These are phyloP conservation scores for Trypanosomatidae sp. DNA, from an alignment of 208 protist species.

Conservation along the genomic window DNA sequence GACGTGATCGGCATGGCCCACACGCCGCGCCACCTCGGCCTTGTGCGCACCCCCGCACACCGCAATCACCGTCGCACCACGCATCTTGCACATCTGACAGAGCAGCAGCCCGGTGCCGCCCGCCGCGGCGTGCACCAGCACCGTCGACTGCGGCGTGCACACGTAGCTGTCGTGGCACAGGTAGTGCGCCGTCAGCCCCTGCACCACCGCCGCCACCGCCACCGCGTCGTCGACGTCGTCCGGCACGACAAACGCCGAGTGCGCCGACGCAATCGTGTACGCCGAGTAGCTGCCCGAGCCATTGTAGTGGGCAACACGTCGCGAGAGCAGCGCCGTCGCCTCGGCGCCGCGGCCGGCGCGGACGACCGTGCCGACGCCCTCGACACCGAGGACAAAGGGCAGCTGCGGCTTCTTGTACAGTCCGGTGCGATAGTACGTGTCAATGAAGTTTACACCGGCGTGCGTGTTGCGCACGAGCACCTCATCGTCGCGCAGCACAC, in stretches of 20 bases:
- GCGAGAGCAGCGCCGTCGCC: slow-evolving; percentile 13
- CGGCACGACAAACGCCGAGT: slow-evolving; percentile 13
- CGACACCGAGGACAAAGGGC: slow-evolving; percentile 61
- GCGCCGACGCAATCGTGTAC: slow-evolving; percentile 23
- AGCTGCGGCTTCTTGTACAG: slow-evolving; percentile 57
- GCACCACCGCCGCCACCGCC: slow-evolving; percentile 41
- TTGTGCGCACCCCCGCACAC: slow-evolving; percentile 67
- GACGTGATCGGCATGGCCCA: slow-evolving; percentile 51
- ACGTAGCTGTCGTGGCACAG: slow-evolving; percentile 44
- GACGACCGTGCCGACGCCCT: slow-evolving; percentile 61
- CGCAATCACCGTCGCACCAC: slow-evolving; percentile 84
- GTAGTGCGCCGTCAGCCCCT: slow-evolving; percentile 88
- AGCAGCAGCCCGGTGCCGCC: slow-evolving; percentile 76
- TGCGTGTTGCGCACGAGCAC: slow-evolving; percentile 44
- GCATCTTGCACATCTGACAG: slow-evolving; percentile 85
- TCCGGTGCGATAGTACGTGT: slow-evolving; percentile 79
- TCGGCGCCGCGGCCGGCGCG: slow-evolving; percentile 9
- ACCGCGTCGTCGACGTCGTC: slow-evolving; percentile 27
- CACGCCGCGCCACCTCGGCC: slow-evolving; percentile 18
- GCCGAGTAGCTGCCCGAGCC: slow-evolving; percentile 43
- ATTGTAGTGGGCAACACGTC: slow-evolving; percentile 63
- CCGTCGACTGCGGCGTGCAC: slow-evolving; percentile 17
- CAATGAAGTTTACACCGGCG: slow-evolving; percentile 89
- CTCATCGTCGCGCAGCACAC: slow-evolving; percentile 5
- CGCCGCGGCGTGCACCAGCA: slow-evolving; percentile 81